Conservation (phyloP, 148 eudicot species). For the Dysphania ambrosioides region DNA sequence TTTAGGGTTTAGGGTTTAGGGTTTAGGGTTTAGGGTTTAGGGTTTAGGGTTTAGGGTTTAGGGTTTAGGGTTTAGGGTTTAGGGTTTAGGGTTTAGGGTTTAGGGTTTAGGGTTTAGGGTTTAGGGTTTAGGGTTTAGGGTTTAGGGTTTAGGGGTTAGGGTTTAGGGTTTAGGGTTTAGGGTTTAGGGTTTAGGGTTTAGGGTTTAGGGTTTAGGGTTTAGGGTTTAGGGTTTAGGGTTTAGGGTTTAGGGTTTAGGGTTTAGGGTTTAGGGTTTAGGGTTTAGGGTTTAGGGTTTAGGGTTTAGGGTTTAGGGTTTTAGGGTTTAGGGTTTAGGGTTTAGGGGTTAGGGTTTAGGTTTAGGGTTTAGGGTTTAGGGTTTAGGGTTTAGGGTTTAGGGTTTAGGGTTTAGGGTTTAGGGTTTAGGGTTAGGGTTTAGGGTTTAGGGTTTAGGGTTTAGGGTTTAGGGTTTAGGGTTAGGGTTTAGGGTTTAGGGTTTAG, state of each 20-base stretch:
- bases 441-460: slow-evolving; percentile 18
- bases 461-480: slow-evolving; percentile 22
- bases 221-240: slow-evolving; percentile 28
- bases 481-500: slow-evolving; percentile 17
- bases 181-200: slow-evolving; percentile 15
- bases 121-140: slow-evolving; percentile 25
- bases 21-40: no score
- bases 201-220: slow-evolving; percentile 24
- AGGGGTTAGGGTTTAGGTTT: slow-evolving; percentile 25
- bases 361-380: slow-evolving; percentile 19
- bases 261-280: no score
- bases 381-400: no score
- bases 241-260: slow-evolving; percentile 25
- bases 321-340: slow-evolving; percentile 25
- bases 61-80: no score
- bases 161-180: slow-evolving; percentile 14
- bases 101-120: slow-evolving; percentile 2
- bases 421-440: slow-evolving; percentile 19
- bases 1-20: no score
- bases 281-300: slow-evolving; percentile 27
- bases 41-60: no score
- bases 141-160: slow-evolving; percentile 17
- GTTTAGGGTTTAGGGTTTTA: slow-evolving; percentile 30
- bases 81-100: no score
- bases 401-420: slow-evolving; percentile 26